Evolutionary conservation across 768 basidiomycete species (phyloP), one percentile per base, ranked within the genome.

Genomic region (Panaeolus cyanescens): DNA sequence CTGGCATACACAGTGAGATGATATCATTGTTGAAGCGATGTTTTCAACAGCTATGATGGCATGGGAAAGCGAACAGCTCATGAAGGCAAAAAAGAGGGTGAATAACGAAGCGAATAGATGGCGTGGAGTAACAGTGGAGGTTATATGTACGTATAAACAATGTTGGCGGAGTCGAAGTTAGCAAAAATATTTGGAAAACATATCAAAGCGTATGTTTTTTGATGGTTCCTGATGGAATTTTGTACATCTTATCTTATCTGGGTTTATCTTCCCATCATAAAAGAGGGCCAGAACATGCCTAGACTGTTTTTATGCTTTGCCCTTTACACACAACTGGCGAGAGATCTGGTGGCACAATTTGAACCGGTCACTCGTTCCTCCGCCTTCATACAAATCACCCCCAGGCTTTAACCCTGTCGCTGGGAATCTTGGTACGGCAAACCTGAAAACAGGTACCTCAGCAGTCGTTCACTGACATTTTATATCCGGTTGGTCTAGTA

Each of bases 391-490:
- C 57, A 54, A 10, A 37, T 28, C 39, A 33, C 60, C 59, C 55
- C 30, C 53, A 42, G 40, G 54, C 33, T 61, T 65, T 59, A 60
- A 28, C 61, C 61, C 34, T 58, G 61, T 61, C 54, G 32, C 59
- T 61, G 59, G 65, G 62, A 61, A 63, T 31, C 54, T 55, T 37
- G 45, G 55, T 25, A 32, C 59, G 40, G 31, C 55, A 54, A 33
- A 39, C 36, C 36, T 36, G 58, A 40, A 40, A 39, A 55, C 54
- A 62, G 56, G 62, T 66, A 64, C 65, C 62, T 37, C 32, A 62
- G 42, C 65, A 66, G 65, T 66, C 65, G 25, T 55, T 37, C 53
- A 20, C 25, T 54, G 60, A 32, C 37, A 39, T 62, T 56, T 64
- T 66, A 66, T 61, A 66, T 42, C 25, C 37, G 32, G 36, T 50